A percentile compares a stretch with the other conserved stretches of the same genome.
Evolutionary conservation across 169 alveolate species (phyloP).

Genomic region (Cryptosporidium bovis): DNA sequence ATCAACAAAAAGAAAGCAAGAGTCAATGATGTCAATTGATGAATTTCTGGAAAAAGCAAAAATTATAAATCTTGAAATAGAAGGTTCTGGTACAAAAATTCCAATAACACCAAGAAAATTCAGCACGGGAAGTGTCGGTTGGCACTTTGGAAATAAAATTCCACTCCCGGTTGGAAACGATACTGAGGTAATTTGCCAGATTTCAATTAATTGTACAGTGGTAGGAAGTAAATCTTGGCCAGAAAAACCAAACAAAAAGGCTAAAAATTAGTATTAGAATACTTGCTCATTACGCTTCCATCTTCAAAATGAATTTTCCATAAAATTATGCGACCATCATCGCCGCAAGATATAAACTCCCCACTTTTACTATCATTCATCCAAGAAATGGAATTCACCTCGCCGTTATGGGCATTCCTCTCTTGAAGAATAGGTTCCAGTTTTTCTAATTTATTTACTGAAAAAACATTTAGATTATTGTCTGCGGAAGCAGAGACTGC

Average conservation of each 20-base stretch:
- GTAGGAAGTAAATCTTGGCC: constrained; percentile 67
- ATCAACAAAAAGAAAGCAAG: constrained; percentile 39
- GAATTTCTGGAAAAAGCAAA: constrained; percentile 63
- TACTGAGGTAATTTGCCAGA: constrained; percentile 46
- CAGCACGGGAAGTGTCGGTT: constrained; percentile 70
- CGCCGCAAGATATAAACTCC: constrained; percentile 63
- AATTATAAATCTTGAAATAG: constrained; percentile 17
- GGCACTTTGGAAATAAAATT: constrained; percentile 66
- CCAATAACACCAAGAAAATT: constrained; percentile 62
- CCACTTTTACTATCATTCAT: constrained; percentile 22
- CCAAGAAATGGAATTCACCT: constrained; percentile 60
- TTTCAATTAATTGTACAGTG: constrained; percentile 67
- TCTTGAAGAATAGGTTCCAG: constrained; percentile 23
- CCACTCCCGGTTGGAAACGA: constrained; percentile 69
- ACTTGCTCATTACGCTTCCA: background rate
- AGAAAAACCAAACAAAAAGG: constrained; percentile 18
- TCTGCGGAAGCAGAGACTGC: constrained; percentile 50
- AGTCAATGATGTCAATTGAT: constrained; percentile 44
- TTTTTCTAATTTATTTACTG: background rate
- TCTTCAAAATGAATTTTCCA: constrained; percentile 29
- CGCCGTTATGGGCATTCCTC: constrained; percentile 38
- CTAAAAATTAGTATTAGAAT: background rate
- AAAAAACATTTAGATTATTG: constrained; percentile 12
- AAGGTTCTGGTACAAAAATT: constrained; percentile 19
- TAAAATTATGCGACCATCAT: constrained; percentile 48